Base-by-base conservation (phyloP, 2,329 filamentous ascomycete species). In the Alternaria sp. region DNA sequence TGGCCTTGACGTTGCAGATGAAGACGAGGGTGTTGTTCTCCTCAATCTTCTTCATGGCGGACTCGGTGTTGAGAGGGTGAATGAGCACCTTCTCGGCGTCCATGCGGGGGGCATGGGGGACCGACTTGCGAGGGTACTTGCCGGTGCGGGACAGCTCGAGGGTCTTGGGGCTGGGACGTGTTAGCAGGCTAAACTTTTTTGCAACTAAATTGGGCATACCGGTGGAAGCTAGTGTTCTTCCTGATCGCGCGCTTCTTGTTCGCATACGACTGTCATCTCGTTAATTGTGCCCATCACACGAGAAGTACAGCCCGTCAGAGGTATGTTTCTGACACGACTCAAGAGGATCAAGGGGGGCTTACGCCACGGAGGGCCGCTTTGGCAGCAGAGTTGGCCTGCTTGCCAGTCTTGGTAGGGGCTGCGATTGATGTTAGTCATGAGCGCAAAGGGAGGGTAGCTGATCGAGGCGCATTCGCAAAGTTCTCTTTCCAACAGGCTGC, bases 21-120 rank as follows among this genome's bases (percentile, higher is more conserved):
- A 97, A 97, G 80, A 96, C 92, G 52, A 99, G 89, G 72, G 95
- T 99, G 89, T 99, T 99, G 89, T 99, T 93, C 90, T 99, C 95
- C 88, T 99, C 95, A 76, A 99, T 97, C 91, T 97, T 97, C 92
- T 99, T 99, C 94, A 99, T 98, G 78, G 96, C 95, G 79, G 90
- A 95, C 90, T 99, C 95, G 63, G 95, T 99, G 90, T 99, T 99
- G 80, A 99, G 88, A 72, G 95, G 74, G 95, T 97, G 92, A 79
- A 98, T 86, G 82, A 99, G 90, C 81, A 98, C 87, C 89, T 96
- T 97, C 88, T 93, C 91, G 85, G 94, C 91, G 84, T 99, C 95
- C 78, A 99, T 91, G 76, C 93, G 91, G 74, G 93, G 90, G 80
- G 88, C 87, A 81, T 94, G 90, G 77, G 91, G 89, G 80, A 99